Conservation (phyloP, 2,329 filamentous ascomycete species). For the Lachnum nothofagi region DNA sequence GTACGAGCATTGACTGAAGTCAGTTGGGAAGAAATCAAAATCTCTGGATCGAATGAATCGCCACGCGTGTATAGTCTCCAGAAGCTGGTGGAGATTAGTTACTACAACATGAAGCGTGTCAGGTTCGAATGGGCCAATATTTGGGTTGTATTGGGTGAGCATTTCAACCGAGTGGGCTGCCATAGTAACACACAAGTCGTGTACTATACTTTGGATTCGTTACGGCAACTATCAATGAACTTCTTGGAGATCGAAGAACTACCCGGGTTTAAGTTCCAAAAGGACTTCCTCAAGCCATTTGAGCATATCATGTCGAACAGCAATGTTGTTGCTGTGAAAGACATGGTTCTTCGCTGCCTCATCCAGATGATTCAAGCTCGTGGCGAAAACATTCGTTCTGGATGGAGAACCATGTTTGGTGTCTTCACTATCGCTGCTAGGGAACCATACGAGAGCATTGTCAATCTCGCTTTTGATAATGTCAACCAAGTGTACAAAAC, state of each 20-base stretch:
- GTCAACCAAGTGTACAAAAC: constrained; percentile 94
- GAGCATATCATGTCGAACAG: constrained; percentile 96
- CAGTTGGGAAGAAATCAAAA: constrained; percentile 98
- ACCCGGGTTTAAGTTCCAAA: constrained; percentile 98
- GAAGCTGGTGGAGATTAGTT: constrained; percentile 97
- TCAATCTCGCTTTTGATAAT: constrained; percentile 94
- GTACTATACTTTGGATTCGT: constrained; percentile 92
- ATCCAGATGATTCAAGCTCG: constrained; percentile 99
- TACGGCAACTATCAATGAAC: constrained; percentile 93
- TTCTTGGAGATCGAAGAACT: constrained; percentile 98
- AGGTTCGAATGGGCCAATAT: constrained; percentile 98
- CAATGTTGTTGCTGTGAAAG: constrained; percentile 85
- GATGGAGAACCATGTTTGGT: constrained; percentile 99
- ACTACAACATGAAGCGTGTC: constrained; percentile 99
- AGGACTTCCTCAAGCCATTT: constrained; percentile 97
- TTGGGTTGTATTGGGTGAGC: constrained; percentile 94
- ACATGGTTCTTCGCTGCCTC: constrained; percentile 91
- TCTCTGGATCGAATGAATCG: constrained; percentile 90
- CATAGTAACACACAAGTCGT: constrained; percentile 95
- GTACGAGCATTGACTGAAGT: constrained; percentile 88
- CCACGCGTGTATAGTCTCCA: constrained; percentile 95
- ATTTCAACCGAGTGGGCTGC: constrained; percentile 97
- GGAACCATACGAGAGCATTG: constrained; percentile 90
- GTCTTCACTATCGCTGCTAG: constrained; percentile 94
- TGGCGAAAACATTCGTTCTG: constrained; percentile 93